These are phyloP conservation scores for Termitomyces sp. DNA, from an alignment of 768 basidiomycete genomes.

Conservation along the genomic window DNA sequence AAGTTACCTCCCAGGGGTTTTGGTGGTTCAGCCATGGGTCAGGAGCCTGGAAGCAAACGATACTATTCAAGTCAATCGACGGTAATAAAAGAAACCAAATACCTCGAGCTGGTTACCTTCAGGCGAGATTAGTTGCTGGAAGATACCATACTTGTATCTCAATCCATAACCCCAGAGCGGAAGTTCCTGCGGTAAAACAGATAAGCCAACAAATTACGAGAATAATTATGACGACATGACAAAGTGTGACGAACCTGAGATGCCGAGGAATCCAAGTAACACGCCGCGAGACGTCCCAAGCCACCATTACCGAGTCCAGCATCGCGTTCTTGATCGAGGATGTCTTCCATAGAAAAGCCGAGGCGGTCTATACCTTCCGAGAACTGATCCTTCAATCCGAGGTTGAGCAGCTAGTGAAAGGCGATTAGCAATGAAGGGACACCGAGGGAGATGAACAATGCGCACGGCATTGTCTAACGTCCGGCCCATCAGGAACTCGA, in stretches of 20 bases:
- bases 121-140: conserved; percentile 86
- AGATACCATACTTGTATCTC: conserved; percentile 93
- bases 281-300: conserved; percentile 92
- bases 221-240: conserved; percentile 46
- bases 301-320: conserved; percentile 95
- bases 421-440: conserved; percentile 14
- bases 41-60: conserved; percentile 46
- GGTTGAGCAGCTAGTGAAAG: conserved; percentile 68
- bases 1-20: conserved; percentile 73
- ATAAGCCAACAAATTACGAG: conserved; percentile 16
- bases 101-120: conserved; percentile 79
- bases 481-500: conserved; percentile 88
- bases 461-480: conserved; percentile 64
- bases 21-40: conserved; percentile 89
- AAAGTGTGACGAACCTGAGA: conserved; percentile 67
- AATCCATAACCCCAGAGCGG: conserved; percentile 96
- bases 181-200: conserved; percentile 43
- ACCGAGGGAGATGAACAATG: conserved; percentile 39
- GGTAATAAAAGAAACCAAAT: not conserved
- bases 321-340: conserved; percentile 86
- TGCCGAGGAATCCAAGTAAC: conserved; percentile 92
- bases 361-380: conserved; percentile 61
- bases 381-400: conserved; percentile 78
- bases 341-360: conserved; percentile 87
- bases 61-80: not conserved